Percentiles rank a stretch among this genome's conserved stretches.
phyloP scores from a whole-genome alignment of 495 filamentous ascomycete genomes.

The Tuber calosporum region DNA sequence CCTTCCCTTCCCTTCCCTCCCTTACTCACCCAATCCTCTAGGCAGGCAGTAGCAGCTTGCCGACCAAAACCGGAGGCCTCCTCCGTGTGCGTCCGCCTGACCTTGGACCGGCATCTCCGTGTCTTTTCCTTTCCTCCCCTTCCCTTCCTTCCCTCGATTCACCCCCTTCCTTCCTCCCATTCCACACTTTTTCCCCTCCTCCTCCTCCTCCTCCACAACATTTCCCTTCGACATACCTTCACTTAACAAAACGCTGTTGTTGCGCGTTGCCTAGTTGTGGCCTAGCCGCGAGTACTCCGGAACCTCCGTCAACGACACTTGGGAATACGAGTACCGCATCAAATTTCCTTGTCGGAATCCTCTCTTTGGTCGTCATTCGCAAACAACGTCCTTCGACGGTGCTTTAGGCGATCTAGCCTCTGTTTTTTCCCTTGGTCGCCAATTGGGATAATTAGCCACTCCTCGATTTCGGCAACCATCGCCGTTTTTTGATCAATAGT shows the following conservation, averaged over 20 bases:
- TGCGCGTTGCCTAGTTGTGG: background rate
- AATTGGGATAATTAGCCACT: background rate
- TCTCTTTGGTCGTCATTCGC: background rate
- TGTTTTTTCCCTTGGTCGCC: background rate
- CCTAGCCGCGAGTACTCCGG: background rate
- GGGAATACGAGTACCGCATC: background rate
- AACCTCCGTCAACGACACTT: background rate
- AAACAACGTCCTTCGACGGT: background rate
- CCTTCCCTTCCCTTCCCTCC: conserved; percentile 10
- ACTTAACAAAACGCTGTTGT: background rate
- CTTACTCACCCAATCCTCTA: background rate
- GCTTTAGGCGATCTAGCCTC: background rate
- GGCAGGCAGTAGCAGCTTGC: conserved; percentile 29
- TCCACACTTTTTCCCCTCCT: conserved; percentile 4
- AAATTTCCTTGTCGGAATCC: background rate
- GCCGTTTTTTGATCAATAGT: conserved; percentile 2
- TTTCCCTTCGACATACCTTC: background rate
- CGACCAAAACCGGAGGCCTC: conserved; percentile 37
- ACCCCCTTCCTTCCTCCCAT: conserved; percentile 1
- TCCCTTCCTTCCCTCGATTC: conserved; percentile 16
- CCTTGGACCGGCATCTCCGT: conserved; percentile 35
- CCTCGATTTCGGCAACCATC: background rate
- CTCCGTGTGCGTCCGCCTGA: conserved; percentile 39
- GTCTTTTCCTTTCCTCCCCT: conserved; percentile 9
- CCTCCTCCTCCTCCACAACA: background rate